Percentiles rank a stretch among this genome's conserved stretches.
Conservation (phyloP, 2,329 filamentous ascomycete species). For the Xylaria polymorpha region DNA sequence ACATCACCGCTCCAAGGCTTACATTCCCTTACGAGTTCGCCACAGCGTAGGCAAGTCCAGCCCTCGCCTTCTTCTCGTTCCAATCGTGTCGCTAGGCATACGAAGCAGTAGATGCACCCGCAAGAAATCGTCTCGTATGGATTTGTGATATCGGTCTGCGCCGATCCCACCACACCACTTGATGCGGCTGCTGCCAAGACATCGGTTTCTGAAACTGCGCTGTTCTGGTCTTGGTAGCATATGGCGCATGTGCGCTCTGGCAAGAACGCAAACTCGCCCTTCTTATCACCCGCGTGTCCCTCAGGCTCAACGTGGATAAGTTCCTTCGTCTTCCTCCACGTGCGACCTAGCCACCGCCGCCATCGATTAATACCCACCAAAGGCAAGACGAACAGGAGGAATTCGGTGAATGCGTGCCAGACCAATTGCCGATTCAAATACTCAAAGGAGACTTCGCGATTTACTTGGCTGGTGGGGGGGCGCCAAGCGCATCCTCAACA, state of each 20-base stretch:
- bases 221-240: slow-evolving; percentile 94
- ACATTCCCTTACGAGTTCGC: slow-evolving; percentile 84
- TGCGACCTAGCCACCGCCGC: slow-evolving; percentile 86
- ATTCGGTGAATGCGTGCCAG: slow-evolving; percentile 99
- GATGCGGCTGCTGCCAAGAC: slow-evolving; percentile 76
- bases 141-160: slow-evolving; percentile 94
- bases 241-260: slow-evolving; percentile 96
- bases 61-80: slow-evolving; percentile 95
- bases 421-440: slow-evolving; percentile 97
- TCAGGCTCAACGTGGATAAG: slow-evolving; percentile 65
- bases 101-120: slow-evolving; percentile 94
- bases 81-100: slow-evolving; percentile 89
- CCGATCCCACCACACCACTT: slow-evolving; percentile 85
- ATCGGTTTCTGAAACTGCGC: slow-evolving; percentile 78
- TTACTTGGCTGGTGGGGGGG: slow-evolving; percentile 87
- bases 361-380: slow-evolving; percentile 95
- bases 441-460: slow-evolving; percentile 94
- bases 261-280: slow-evolving; percentile 84
- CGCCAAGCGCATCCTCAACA: slow-evolving; percentile 85
- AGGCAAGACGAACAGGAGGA: slow-evolving; percentile 95
- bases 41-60: slow-evolving; percentile 91
- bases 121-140: slow-evolving; percentile 93
- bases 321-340: slow-evolving; percentile 84
- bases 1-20: slow-evolving; percentile 94
- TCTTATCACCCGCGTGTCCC: slow-evolving; percentile 64